Conservation (phyloP, 1,139 yeast species). For the Protomyces lactucae-debilis region DNA sequence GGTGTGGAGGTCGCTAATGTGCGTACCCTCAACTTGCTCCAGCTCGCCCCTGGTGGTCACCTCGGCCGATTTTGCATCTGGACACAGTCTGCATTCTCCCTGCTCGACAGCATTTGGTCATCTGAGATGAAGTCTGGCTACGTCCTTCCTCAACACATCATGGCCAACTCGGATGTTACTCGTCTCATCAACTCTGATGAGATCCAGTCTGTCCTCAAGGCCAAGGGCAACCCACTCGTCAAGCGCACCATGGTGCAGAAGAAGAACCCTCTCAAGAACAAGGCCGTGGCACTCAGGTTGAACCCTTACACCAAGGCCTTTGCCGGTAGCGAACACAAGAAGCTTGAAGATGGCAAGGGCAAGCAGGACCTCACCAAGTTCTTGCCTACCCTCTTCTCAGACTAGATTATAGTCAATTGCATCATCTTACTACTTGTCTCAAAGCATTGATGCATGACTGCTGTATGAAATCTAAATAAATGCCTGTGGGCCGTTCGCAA, state of each 20-base stretch:
- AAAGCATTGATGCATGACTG: too few species aligned
- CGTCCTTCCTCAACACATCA: constrained; percentile 89
- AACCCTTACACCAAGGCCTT: constrained; percentile 68
- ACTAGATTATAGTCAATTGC: neutral
- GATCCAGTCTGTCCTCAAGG: constrained; percentile 94
- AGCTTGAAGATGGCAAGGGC: constrained; percentile 18
- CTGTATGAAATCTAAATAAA: too few species aligned
- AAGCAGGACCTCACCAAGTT: constrained; percentile 22
- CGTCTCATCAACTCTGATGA: constrained; percentile 98
- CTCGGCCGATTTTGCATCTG: constrained; percentile 99
- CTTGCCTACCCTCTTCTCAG: constrained; percentile 19
- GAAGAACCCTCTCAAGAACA: constrained; percentile 99
- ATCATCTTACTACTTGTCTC: too few species aligned
- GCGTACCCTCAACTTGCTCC: constrained; percentile 88
- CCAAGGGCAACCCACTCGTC: constrained; percentile 91
- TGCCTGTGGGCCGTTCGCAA: neutral
- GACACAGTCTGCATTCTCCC: constrained; percentile 98
- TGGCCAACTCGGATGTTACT: constrained; percentile 92
- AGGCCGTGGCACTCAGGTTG: constrained; percentile 94
- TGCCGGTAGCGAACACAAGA: constrained; percentile 26
- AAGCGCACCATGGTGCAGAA: constrained; percentile 93
- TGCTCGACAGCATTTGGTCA: constrained; percentile 97
- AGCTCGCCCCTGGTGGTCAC: constrained; percentile 99
- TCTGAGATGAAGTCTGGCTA: constrained; percentile 77
- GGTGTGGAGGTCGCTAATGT: constrained; percentile 98